Percentiles rank a stretch among this genome's conserved stretches.
Evolutionary conservation across 1,284 basidiomycete species (phyloP).

Genomic region (Microbotryomycetes sp.): DNA sequence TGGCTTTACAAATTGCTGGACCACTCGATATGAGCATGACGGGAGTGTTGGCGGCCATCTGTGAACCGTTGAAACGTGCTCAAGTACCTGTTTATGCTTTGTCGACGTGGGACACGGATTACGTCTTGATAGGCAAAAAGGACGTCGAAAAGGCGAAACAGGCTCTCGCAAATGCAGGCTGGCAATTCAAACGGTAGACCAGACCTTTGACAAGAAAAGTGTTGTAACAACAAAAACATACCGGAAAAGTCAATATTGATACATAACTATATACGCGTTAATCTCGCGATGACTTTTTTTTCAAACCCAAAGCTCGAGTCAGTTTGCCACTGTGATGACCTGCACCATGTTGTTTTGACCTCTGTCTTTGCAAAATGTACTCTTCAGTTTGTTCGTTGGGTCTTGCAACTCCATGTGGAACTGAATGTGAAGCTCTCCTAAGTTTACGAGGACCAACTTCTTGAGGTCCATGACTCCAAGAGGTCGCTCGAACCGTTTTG

Average conservation of each 20-base stretch:
- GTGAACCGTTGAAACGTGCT: conserved; percentile 26
- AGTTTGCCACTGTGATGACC: not conserved
- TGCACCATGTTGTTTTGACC: not conserved
- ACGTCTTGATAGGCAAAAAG: conserved; percentile 25
- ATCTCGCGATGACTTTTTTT: not conserved
- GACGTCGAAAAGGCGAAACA: conserved; percentile 10
- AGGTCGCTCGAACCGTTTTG: not conserved
- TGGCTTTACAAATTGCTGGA: conserved; percentile 13
- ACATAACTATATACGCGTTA: no score
- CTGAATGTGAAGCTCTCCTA: not conserved
- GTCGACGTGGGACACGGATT: conserved; percentile 35
- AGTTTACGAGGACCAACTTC: not conserved
- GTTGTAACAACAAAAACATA: no score
- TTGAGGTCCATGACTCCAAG: not conserved
- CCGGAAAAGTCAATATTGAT: no score
- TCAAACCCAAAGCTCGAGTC: not conserved
- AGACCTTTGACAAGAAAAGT: no score
- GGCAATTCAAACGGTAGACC: conserved; percentile 26
- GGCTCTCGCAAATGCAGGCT: conserved; percentile 21
- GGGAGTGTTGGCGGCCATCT: conserved; percentile 27
- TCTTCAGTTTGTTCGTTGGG: not conserved
- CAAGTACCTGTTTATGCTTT: conserved; percentile 31
- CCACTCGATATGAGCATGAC: conserved; percentile 33
- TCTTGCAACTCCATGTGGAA: not conserved
- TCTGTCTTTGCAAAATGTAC: not conserved